Conservation (phyloP, 257 asterid species). For the Agastache rugosa region DNA sequence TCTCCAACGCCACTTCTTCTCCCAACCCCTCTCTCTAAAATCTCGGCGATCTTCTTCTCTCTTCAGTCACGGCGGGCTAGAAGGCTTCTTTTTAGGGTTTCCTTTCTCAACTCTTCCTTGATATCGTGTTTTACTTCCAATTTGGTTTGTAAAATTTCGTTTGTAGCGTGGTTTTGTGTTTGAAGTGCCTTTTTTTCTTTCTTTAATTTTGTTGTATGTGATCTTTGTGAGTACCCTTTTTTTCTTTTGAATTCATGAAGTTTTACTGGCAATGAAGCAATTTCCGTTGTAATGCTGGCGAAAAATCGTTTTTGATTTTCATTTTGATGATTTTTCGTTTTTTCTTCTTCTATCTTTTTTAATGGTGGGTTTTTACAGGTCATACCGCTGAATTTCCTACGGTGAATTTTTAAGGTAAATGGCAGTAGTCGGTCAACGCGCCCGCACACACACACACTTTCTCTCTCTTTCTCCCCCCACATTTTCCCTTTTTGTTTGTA, state of each 20-base stretch:
- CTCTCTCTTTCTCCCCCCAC: neutral
- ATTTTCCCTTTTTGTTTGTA: neutral
- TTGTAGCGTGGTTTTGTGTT: slow-evolving; percentile 3
- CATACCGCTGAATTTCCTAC: neutral
- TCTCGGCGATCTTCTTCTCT: slow-evolving; percentile 2
- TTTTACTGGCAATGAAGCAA: neutral
- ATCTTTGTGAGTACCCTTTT: neutral
- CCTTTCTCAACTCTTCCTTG: neutral
- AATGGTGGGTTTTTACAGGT: slow-evolving; percentile 9
- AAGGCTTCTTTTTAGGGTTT: slow-evolving; percentile 41
- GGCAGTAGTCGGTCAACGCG: neutral
- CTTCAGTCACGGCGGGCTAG: slow-evolving; percentile 21
- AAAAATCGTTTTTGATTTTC: neutral
- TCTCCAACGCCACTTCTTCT: slow-evolving; percentile 20
- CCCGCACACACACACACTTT: neutral
- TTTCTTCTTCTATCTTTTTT: neutral
- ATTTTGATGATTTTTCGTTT: neutral
- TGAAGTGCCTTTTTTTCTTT: neutral
- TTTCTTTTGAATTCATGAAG: neutral
- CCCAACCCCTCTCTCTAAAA: slow-evolving; percentile 28
- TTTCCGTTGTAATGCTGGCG: neutral
- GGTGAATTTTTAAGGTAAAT: slow-evolving; percentile 35
- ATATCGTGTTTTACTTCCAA: neutral
- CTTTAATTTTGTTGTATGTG: neutral
- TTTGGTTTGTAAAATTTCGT: neutral